Evolutionary conservation across 2,329 filamentous ascomycete species (phyloP), one percentile per base, ranked within the genome.

Genomic region (Aspergillus aculeatinus): DNA sequence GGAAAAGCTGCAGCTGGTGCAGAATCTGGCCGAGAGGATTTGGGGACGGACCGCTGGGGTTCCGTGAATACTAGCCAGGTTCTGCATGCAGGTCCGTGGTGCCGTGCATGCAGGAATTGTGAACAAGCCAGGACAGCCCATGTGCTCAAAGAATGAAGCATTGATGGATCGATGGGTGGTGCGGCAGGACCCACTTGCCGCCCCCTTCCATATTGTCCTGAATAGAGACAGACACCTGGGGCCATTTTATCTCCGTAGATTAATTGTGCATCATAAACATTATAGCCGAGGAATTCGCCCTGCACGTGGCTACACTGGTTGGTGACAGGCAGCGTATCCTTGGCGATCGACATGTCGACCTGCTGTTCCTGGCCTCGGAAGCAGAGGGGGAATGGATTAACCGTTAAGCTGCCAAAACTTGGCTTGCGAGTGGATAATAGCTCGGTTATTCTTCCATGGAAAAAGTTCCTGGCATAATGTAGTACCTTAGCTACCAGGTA

Each of bases 1-100:
- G 78, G 85, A 83, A 72, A 91, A 91, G 78, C 75, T 91, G 68
- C 78, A 81, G 57, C 76, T 91, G 44, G 86, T 91, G n/a, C 82
- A 88, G 65, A 77, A 83, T 67, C 83, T 91, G 64, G 87, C 88
- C 1, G 83, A 90, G 47, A 25, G 27, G 52, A 23, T 55, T 25
- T 55, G 52, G 50, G 19, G 12, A 35, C 33, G 33, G 49, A 51
- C 14, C 29, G 33, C 5, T 29, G 7, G 27, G 7, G 27, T 10
- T 29, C 27, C 27, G 33, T 35, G 33, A 35, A 16, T 35, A 33
- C 9, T 33, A 2, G 12, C 31, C 12, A 11, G 31, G 31, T 11
- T 33, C 31, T 33, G 31, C 33, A 11, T 35, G 11, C 14, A 11
- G 33, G 33, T 35, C 14, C 33, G 33, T 4, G 11, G 10, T 35